These are phyloP conservation scores for Spencermartinsiella europaea DNA, from an alignment of 805 yeast species.

Conservation along the genomic window DNA sequence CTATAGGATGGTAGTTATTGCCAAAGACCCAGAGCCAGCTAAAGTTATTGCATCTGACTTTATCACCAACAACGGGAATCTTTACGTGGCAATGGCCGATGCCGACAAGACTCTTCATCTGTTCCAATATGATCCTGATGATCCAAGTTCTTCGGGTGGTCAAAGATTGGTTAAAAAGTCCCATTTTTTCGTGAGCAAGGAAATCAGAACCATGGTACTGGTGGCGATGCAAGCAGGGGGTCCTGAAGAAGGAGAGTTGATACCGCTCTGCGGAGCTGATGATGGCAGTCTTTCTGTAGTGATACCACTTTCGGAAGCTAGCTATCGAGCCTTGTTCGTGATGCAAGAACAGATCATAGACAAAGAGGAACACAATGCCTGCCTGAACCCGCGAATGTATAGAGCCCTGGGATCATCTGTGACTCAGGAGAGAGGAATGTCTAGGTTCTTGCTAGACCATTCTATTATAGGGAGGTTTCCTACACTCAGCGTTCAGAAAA, in stretches of 20 bases:
- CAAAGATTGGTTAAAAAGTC: conserved; percentile 65
- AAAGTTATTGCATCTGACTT: conserved; percentile 75
- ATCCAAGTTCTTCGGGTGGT: conserved; percentile 76
- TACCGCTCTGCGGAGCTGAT: conserved; percentile 60
- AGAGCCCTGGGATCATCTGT: conserved; percentile 18
- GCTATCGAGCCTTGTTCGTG: conserved; percentile 75
- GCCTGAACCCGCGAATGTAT: conserved; percentile 62
- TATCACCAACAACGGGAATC: conserved; percentile 61
- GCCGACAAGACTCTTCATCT: conserved; percentile 61
- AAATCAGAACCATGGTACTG: conserved; percentile 28
- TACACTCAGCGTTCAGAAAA: conserved; percentile 22
- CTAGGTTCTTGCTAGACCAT: conserved; percentile 27
- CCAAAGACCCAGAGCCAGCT: conserved; percentile 62
- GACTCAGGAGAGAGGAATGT: conserved; percentile 4
- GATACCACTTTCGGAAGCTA: conserved; percentile 66
- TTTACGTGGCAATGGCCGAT: conserved; percentile 66
- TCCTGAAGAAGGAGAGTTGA: conserved; percentile 26
- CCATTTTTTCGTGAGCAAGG: conserved; percentile 62
- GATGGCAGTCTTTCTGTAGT: conserved; percentile 80
- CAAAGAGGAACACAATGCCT: conserved; percentile 65
- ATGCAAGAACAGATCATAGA: conserved; percentile 84
- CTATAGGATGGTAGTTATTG: conserved; percentile 71
- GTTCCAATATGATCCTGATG: conserved; percentile 87
- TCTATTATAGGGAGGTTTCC: conserved; percentile 25
- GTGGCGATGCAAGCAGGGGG: conserved; percentile 19